Percentiles rank a stretch among this genome's conserved stretches.
phyloP scores from a whole-genome alignment of 2,329 filamentous ascomycete species.

The Hortaea werneckii region DNA sequence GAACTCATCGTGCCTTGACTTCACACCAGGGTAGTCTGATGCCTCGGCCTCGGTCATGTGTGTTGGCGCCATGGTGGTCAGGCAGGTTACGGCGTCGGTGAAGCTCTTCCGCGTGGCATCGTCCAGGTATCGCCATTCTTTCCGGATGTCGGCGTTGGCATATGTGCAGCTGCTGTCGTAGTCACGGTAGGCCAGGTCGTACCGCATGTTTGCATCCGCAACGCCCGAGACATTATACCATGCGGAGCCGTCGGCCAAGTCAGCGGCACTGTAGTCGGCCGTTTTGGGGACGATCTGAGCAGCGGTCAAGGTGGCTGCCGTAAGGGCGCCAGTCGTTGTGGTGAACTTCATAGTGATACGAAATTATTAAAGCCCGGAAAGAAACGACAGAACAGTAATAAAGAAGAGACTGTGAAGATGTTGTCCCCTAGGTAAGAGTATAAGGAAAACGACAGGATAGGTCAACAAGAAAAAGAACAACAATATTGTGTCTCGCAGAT shows the following conservation, averaged over 20 bases:
- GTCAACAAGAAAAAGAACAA: too few relatives aligned
- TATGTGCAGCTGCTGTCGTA: constrained; percentile 20
- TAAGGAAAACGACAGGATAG: too few relatives aligned
- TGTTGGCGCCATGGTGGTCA: constrained; percentile 17
- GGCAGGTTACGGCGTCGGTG: constrained; percentile 23
- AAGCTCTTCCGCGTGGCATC: constrained; percentile 19
- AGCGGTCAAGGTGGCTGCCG: constrained; percentile 4
- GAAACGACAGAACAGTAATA: too few relatives aligned
- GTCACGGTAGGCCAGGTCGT: too few relatives aligned
- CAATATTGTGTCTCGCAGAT: too few relatives aligned
- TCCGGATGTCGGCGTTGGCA: constrained; percentile 16
- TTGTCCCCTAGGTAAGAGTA: too few relatives aligned
- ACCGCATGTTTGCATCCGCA: constrained; percentile 19
- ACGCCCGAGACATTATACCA: constrained; percentile 19
- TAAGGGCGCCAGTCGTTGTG: constrained; percentile 1
- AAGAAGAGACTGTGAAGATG: too few relatives aligned
- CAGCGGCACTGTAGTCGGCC: constrained; percentile 14
- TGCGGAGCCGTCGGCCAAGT: constrained; percentile 21
- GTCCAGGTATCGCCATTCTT: constrained; percentile 20
- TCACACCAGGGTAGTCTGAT: constrained; percentile 19
- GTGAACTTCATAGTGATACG: background rate
- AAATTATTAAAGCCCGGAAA: too few relatives aligned
- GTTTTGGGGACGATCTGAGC: constrained; percentile 13
- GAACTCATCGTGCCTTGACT: constrained; percentile 22
- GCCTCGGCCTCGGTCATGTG: constrained; percentile 18